Percentiles rank a stretch among this genome's conserved stretches.
Conservation (phyloP, 176 grass and related monocot species). For the Zea mays region Zm-B73-REFERENCE-NAM-5.0 NC_050098.1:70286501-70287000, state of each 20-base stretch:
- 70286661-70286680: not conserved
- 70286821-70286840: not conserved
- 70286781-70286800: not conserved
- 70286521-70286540: not conserved
- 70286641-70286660: constrained; percentile 29
- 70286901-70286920: not conserved
- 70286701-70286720: constrained; percentile 85
- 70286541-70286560: not conserved
- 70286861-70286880: not conserved
- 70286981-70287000: too few species aligned
- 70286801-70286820: constrained; percentile 35
- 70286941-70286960: constrained; percentile 2
- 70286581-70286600: not conserved
- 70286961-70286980: not conserved
- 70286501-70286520: not conserved
- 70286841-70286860: constrained; percentile 20
- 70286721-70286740: constrained; percentile 43
- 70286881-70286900: not conserved
- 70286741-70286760: constrained; percentile 38
- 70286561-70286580: constrained; percentile 9
- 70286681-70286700: constrained; percentile 55
- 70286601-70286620: not conserved
- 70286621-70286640: not conserved
- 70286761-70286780: not conserved
- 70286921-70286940: not conserved